These are phyloP conservation scores for Spinellus fusiger DNA, from an alignment of 192 early-diverging fungal genomes.

Conservation along the genomic window DNA sequence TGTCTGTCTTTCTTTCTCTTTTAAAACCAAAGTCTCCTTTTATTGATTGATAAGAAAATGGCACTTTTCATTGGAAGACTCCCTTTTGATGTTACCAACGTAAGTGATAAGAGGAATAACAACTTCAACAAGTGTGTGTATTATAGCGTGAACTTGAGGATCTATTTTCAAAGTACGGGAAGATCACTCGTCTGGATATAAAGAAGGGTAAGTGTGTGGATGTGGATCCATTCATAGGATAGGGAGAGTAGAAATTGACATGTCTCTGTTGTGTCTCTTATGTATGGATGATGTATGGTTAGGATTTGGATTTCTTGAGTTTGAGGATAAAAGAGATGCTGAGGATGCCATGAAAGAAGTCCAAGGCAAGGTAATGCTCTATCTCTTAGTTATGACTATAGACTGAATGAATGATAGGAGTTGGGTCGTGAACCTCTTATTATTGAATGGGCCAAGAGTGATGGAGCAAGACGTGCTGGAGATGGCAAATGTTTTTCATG, in stretches of 20 bases:
- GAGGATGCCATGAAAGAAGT: constrained; percentile 37
- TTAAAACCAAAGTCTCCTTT: too few relatives aligned
- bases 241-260: background rate
- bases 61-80: background rate
- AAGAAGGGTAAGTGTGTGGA: constrained; percentile 31
- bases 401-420: background rate
- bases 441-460: constrained; percentile 48
- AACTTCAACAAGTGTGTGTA: background rate
- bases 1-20: too few relatives aligned
- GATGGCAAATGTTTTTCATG: constrained; percentile 37
- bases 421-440: constrained; percentile 7
- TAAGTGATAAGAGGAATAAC: background rate
- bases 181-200: constrained; percentile 44
- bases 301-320: constrained; percentile 43
- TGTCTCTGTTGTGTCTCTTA: too few relatives aligned
- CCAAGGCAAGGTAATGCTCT: constrained; percentile 17
- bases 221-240: background rate
- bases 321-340: constrained; percentile 33
- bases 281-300: constrained; percentile 1
- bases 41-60: too few relatives aligned
- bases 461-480: constrained; percentile 35
- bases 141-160: constrained; percentile 37
- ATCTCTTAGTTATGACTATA: background rate
- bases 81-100: background rate
- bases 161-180: constrained; percentile 43